Conservation (phyloP, 1,284 basidiomycete species). For the Malassezia equina region DNA sequence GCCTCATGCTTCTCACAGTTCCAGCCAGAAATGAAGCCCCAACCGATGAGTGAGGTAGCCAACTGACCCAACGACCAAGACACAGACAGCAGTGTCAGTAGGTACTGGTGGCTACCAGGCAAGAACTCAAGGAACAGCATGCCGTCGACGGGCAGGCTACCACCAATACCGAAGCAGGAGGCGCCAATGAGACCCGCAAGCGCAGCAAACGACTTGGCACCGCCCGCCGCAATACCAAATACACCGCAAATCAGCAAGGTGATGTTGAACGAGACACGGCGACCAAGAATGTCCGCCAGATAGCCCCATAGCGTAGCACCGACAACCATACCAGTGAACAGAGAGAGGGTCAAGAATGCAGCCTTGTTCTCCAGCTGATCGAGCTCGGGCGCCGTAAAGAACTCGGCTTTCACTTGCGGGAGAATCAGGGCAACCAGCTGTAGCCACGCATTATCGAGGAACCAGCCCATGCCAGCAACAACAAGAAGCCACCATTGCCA, state of each 20-base stretch:
- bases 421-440: slow-evolving; percentile 41
- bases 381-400: slow-evolving; percentile 19
- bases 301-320: slow-evolving; percentile 41
- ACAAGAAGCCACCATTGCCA: slow-evolving; percentile 26
- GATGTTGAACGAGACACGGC: slow-evolving; percentile 42
- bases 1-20: slow-evolving; percentile 23
- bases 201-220: slow-evolving; percentile 33
- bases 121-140: slow-evolving; percentile 45
- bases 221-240: slow-evolving; percentile 41
- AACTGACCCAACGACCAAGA: slow-evolving; percentile 45
- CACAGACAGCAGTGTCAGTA: slow-evolving; percentile 38
- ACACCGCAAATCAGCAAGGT: slow-evolving; percentile 40
- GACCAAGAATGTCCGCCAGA: slow-evolving; percentile 39
- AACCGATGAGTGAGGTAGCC: slow-evolving; percentile 35
- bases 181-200: slow-evolving; percentile 37
- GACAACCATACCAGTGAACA: slow-evolving; percentile 35
- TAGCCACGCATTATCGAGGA: slow-evolving; percentile 39
- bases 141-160: slow-evolving; percentile 42
- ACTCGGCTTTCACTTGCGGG: slow-evolving; percentile 35
- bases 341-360: slow-evolving; percentile 34
- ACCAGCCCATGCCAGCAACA: slow-evolving; percentile 30
- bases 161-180: slow-evolving; percentile 39
- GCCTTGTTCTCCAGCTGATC: slow-evolving; percentile 3
- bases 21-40: slow-evolving; percentile 44
- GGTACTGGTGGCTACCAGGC: slow-evolving; percentile 35